Evolutionary conservation across 257 asterid genomes (phyloP).

Genomic region (Henckelia pumila): DNA sequence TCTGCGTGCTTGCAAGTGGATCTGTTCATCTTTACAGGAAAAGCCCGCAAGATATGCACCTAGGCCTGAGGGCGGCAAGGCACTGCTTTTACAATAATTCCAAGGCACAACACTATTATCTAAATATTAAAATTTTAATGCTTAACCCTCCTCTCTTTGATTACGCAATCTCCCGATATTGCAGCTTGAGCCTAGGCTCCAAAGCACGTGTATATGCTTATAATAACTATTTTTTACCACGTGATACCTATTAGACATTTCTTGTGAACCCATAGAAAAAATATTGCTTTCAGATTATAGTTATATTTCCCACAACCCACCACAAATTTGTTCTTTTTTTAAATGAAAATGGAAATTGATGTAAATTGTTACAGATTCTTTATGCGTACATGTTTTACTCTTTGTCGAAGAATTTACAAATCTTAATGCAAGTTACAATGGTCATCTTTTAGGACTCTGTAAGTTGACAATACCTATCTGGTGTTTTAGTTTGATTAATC

Average conservation of each 20-base stretch:
- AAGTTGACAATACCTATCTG: background rate
- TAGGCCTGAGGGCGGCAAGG: background rate
- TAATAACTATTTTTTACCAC: background rate
- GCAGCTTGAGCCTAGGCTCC: background rate
- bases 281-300: background rate
- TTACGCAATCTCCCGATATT: background rate
- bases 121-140: no score
- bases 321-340: background rate
- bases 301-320: background rate
- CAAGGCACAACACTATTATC: background rate
- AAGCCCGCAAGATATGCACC: background rate
- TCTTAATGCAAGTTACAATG: background rate
- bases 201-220: background rate
- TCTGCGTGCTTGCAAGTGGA: background rate
- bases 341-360: background rate
- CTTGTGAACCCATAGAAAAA: background rate
- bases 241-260: background rate
- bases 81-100: background rate
- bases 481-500: background rate
- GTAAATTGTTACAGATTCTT: background rate
- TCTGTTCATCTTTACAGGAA: background rate
- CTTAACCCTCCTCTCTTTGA: background rate
- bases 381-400: no score
- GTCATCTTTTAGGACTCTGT: background rate
- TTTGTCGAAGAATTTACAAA: background rate